Percentiles rank a stretch among this genome's conserved stretches.
phyloP scores from a whole-genome alignment of 2,329 filamentous ascomycete species.

The Xylariaceae sp. region DNA sequence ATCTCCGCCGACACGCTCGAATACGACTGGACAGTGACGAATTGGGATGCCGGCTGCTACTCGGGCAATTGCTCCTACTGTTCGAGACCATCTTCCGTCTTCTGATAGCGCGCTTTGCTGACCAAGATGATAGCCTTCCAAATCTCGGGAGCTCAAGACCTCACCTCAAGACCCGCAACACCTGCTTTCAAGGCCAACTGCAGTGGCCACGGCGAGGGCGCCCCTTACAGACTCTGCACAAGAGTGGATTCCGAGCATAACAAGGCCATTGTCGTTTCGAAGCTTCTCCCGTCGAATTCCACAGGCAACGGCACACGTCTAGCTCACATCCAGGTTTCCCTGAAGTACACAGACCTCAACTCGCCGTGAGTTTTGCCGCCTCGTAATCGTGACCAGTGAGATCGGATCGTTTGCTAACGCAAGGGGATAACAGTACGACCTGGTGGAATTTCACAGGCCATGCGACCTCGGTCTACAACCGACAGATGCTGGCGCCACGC shows the following conservation, averaged over 20 bases:
- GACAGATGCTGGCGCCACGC: conserved; percentile 20
- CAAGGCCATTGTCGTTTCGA: conserved; percentile 27
- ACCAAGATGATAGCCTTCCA: conserved; percentile 27
- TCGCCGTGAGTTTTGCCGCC: conserved; percentile 19
- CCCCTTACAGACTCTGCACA: conserved; percentile 27
- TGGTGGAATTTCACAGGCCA: conserved; percentile 34
- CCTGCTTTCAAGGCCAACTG: conserved; percentile 34
- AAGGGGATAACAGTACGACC: conserved; percentile 18
- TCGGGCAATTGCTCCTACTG: conserved; percentile 26
- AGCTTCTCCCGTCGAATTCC: conserved; percentile 26
- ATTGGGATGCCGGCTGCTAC: conserved; percentile 24
- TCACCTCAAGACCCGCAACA: conserved; percentile 21
- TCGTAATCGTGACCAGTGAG: conserved; percentile 4
- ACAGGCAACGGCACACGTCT: conserved; percentile 16
- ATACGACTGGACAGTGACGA: conserved; percentile 30
- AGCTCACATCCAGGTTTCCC: conserved; percentile 31
- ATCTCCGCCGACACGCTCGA: conserved; percentile 19
- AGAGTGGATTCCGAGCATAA: conserved; percentile 22
- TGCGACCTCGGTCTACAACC: conserved; percentile 28
- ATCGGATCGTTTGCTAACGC: conserved; percentile 15
- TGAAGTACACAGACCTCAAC: conserved; percentile 29
- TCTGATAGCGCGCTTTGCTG: conserved; percentile 18
- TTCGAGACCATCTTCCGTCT: conserved; percentile 12
- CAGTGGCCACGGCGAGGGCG: conserved; percentile 27
- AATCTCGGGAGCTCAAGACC: conserved; percentile 29